Conservation (phyloP, 2,329 filamentous ascomycete species). For the Xylariaceae sp. region DNA sequence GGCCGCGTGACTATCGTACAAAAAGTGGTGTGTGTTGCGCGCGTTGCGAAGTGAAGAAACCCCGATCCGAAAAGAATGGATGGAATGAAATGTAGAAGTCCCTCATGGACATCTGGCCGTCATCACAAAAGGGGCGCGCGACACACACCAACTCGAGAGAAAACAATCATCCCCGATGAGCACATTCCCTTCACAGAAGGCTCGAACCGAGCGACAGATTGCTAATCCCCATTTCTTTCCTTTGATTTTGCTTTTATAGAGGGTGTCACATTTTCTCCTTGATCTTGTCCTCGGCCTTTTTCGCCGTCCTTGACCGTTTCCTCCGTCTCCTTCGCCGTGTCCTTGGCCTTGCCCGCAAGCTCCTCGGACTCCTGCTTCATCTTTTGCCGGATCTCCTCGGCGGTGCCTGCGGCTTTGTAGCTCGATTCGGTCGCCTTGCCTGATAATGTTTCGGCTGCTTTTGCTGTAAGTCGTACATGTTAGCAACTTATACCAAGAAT, state of each 20-base stretch:
- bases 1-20: background rate
- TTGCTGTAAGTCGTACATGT: slow-evolving; percentile 27
- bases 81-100: background rate
- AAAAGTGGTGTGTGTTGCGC: background rate
- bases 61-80: too few relatives aligned
- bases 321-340: slow-evolving; percentile 32
- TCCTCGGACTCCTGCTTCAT: slow-evolving; percentile 29
- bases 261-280: slow-evolving; percentile 6
- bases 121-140: too few relatives aligned
- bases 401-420: slow-evolving; percentile 34
- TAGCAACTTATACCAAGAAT: background rate
- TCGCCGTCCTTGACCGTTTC: slow-evolving; percentile 34
- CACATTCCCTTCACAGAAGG: too few relatives aligned
- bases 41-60: too few relatives aligned
- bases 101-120: too few relatives aligned
- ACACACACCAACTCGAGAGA: too few relatives aligned
- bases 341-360: slow-evolving; percentile 36
- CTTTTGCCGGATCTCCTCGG: slow-evolving; percentile 32
- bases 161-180: too few relatives aligned
- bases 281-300: slow-evolving; percentile 7
- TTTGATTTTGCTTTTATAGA: too few relatives aligned
- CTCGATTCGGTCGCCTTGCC: slow-evolving; percentile 36
- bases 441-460: slow-evolving; percentile 44
- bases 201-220: too few relatives aligned
- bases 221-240: too few relatives aligned